Evolutionary conservation across 2,329 filamentous ascomycete genomes (phyloP), one percentile per base, ranked within the genome.

Genomic region (Sclerotinia sclerotiorum): DNA sequence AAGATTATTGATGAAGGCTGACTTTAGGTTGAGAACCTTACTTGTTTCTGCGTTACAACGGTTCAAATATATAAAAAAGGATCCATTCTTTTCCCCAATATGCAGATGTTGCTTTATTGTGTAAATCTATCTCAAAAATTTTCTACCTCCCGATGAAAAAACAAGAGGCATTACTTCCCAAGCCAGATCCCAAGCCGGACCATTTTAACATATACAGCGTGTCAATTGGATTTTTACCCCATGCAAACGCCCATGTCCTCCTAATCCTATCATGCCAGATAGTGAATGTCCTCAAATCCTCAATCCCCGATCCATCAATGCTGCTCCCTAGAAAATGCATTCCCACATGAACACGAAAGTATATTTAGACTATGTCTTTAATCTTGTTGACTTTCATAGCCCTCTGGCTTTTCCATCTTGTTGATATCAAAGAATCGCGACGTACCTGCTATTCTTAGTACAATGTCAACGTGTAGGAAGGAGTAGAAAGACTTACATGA

Each of bases 381-480:
- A 73, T 84, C 82, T 73, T 84, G 81, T 81, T 94, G 85, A 73
- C 88, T 86, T 78, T 97, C 89, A 81, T 91, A 97, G 71, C 94
- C 95, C 74, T 89, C 87, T 19, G 95, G 95, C 82, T 95, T 97
- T 70, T 89, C 81, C 79, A 94, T 81, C 68, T 88, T 86, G 79
- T 94, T 96, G 75, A 93, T 80, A 57, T 97, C 91, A 78, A 91
- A 98, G 83, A 86, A 99, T 75, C 90, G 88, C 46, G 91, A 87
- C 65, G 94, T 97, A 83, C 92, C 92, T 94, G 71, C 32, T 69
- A 1, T 10, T 68, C 62, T 76, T 70, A 74, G 73, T 64, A 64
- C 49, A 69, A 65, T 68, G 21, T 11, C 32, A n/a, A 61, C 17
- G 32, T 54, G 6, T 56, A 57, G 35, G n/a, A 19, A 29, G 1